A percentile compares a stretch with the other conserved stretches of the same genome.
phyloP scores from a whole-genome alignment of 2,329 filamentous ascomycete species.

The Penicillium sp. region DNA sequence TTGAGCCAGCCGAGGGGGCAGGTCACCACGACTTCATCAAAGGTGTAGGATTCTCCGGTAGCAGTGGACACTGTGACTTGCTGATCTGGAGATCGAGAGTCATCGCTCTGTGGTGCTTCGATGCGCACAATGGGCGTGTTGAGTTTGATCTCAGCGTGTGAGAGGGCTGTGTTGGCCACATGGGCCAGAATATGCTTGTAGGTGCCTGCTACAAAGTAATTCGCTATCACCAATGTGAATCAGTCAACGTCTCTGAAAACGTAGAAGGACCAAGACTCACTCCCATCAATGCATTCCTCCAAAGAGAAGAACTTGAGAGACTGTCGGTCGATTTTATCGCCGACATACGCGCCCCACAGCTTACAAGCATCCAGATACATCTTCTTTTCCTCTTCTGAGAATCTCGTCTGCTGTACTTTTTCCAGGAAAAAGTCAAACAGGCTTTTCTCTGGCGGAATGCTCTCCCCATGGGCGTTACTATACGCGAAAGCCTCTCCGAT shows the following conservation, averaged over 20 bases:
- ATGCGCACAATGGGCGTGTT: conserved; percentile 45
- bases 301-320: conserved; percentile 65
- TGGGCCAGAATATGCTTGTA: conserved; percentile 57
- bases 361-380: conserved; percentile 55
- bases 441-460: conserved; percentile 53
- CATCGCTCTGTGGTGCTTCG: conserved; percentile 25
- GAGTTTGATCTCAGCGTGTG: conserved; percentile 51
- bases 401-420: conserved; percentile 43
- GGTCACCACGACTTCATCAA: conserved; percentile 54
- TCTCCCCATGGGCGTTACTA: conserved; percentile 52
- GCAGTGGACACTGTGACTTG: conserved; percentile 47
- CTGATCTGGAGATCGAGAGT: conserved; percentile 1
- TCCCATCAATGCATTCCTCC: conserved; percentile 64
- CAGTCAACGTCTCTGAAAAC: neutral
- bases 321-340: conserved; percentile 58
- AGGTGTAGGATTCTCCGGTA: conserved; percentile 36
- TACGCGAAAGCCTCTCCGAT: conserved; percentile 60
- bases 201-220: conserved; percentile 61
- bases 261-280: conserved; percentile 30
- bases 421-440: conserved; percentile 58
- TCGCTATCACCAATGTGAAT: conserved; percentile 44
- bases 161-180: conserved; percentile 49
- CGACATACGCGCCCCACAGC: conserved; percentile 65
- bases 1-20: conserved; percentile 56
- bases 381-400: conserved; percentile 43